Evolutionary conservation across 139 green algal species (phyloP).

Genomic region (Deuterostichococcus epilithicus): DNA sequence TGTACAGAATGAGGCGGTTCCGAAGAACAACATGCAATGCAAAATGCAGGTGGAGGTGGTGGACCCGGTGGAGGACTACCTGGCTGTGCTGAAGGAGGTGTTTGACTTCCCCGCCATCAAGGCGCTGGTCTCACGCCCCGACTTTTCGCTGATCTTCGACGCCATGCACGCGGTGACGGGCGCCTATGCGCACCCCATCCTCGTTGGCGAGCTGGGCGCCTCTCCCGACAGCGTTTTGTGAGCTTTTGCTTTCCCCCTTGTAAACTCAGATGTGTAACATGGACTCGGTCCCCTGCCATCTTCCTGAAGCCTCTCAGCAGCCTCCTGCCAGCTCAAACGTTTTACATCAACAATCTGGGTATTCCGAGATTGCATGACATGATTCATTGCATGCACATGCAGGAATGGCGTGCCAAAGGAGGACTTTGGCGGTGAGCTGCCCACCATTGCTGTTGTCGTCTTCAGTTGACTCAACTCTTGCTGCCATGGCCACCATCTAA

Average conservation of each 20-base stretch:
- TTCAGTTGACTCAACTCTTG: too few relatives aligned
- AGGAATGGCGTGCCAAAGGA: slow-evolving; percentile 64
- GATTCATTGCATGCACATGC: neutral
- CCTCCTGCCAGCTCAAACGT: too few relatives aligned
- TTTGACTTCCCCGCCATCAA: slow-evolving; percentile 95
- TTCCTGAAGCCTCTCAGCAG: too few relatives aligned
- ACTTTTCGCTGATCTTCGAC: slow-evolving; percentile 95
- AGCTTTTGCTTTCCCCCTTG: neutral
- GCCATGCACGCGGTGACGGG: slow-evolving; percentile 95
- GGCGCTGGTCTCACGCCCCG: slow-evolving; percentile 72
- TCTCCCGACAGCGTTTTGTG: slow-evolving; percentile 37
- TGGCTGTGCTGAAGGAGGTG: slow-evolving; percentile 80
- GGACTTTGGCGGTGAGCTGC: slow-evolving; percentile 33
- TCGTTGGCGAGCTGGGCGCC: slow-evolving; percentile 81
- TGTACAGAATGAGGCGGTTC: too few relatives aligned
- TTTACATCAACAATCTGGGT: too few relatives aligned
- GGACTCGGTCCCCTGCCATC: too few relatives aligned
- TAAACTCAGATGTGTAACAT: too few relatives aligned
- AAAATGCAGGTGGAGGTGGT: slow-evolving; percentile 95
- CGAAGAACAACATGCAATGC: too few relatives aligned
- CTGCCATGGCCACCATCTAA: too few relatives aligned
- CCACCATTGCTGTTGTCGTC: too few relatives aligned
- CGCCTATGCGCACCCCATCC: slow-evolving; percentile 91
- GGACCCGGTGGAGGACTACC: slow-evolving; percentile 89
- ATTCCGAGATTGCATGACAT: neutral